These are phyloP conservation scores for Xylaria sp. DNA, from an alignment of 2,329 filamentous ascomycete genomes.

Conservation along the genomic window DNA sequence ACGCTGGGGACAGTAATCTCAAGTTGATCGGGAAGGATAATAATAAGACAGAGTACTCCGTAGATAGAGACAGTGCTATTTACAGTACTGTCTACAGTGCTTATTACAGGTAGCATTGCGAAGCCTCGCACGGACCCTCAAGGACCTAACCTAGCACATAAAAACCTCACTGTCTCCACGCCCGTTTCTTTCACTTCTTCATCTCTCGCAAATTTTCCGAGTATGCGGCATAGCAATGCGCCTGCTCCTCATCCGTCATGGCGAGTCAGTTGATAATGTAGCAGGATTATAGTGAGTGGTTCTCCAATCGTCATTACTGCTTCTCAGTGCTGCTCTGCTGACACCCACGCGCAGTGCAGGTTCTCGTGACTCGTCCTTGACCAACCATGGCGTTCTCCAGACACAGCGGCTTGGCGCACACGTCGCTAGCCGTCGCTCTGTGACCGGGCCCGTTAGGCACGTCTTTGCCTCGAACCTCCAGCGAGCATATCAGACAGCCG, in stretches of 20 bases:
- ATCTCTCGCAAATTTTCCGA: constrained; percentile 12
- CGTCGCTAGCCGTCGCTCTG: constrained; percentile 56
- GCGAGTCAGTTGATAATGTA: constrained; percentile 91
- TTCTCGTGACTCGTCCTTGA: constrained; percentile 81
- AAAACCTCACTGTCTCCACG: constrained; percentile 3
- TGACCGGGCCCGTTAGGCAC: constrained; percentile 60
- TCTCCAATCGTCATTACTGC: neutral
- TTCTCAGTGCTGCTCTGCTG: constrained; percentile 8
- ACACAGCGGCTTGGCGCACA: constrained; percentile 75
- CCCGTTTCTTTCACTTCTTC: constrained; percentile 3
- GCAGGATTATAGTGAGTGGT: constrained; percentile 74
- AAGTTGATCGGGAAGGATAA: no score
- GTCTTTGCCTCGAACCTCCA: constrained; percentile 83
- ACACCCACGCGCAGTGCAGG: constrained; percentile 69
- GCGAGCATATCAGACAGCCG: constrained; percentile 77
- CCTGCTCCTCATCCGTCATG: constrained; percentile 85
- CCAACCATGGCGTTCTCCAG: constrained; percentile 84
- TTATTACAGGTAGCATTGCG: no score
- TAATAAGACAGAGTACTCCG: no score
- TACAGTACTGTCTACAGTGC: neutral
- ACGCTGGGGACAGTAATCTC: no score
- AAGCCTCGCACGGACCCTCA: constrained; percentile 12
- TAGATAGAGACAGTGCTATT: no score
- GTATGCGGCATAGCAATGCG: constrained; percentile 53
- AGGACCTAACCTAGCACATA: neutral